Base-by-base conservation (phyloP, 495 filamentous ascomycete genomes). In the Letharia columbiana region DNA sequence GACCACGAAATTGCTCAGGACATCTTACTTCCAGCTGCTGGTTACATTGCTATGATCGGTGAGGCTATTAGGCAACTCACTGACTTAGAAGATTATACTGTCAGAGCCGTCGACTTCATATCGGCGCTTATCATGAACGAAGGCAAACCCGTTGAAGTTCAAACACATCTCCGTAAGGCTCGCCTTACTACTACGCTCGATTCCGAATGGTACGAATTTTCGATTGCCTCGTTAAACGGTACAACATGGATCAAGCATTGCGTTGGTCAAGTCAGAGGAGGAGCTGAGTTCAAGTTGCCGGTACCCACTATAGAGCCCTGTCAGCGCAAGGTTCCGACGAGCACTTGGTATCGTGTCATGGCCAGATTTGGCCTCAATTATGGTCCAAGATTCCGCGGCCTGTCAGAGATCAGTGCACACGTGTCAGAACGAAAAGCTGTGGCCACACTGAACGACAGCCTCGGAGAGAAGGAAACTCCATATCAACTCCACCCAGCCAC, bases 1-100 rank as follows among this genome's bases (percentile, higher is more conserved):
- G 72, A 70, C 63, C 69, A 72, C 61, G 77, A 66, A 56, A 73
- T 75, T 63, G 68, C 66, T 3, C 68, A 69, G 2, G 75, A 80
- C 33, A 75, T 80, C 11, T 65, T 84, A 1, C 82, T 82, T 59
- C 82, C 83, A 0, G 73, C 70, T 23, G 77, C 82, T 17, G 81
- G 76, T 0, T 82, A 81, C 61, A 72, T 82, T 1, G 69, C 75
- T 10, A 81, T 84, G 75, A 76, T 69, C 3, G 75, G 76, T 10
- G 81, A 84, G 64, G 82, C 81, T 0, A 72, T 72, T 5, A 64
- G 73, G 0, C 82, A 82, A 58, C 63, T 79, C 50, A 77, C 78
- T 0, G 70, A 35, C 69, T 10, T 37, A 0, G 63, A 71, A 2
- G 68, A 68, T 18, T 75, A 72, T 60, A 71, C 66, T 2, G 11